Base-by-base conservation (phyloP, 2,329 filamentous ascomycete species). In the Claviceps sorghi region DNA sequence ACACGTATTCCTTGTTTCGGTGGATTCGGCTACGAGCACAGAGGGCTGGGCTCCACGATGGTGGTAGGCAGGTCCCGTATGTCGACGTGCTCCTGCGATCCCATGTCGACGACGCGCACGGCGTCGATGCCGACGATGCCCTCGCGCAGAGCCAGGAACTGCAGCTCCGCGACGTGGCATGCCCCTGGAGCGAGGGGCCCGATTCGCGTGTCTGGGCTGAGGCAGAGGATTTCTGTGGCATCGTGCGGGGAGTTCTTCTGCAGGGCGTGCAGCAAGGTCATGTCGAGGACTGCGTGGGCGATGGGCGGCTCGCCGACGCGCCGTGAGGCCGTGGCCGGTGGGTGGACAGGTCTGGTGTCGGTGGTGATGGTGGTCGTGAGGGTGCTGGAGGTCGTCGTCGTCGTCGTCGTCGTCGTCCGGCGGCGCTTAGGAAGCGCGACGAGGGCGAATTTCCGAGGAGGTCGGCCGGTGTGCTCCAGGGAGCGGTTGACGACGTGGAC, bases 401-500 rank as follows among this genome's bases (percentile, higher is more conserved):
- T 26, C 26, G 26, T 26, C 26, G 5, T 26, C 26, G 26, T 26
- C 5, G 26, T 26, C 26, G 26, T 26, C 26, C 79, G 75, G 29
- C 80, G 76, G 8, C 84, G 77, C 60, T 78, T 82, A 3, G 84
- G 82, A 3, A 88, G 72, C 4, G 80, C 79, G 29, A 86, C 67
- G 21, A 91, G 72, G 29, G 84, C 84, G 40, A 93, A 74, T 61
- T 87, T 86, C 49, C 86, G 79, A 2, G 77, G 68, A 2, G 69
- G 62, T 0, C 65, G 59, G 36, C 72, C 68, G n/a, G 55, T 58
- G 52, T 61, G 67, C 30, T 69, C 75, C 42, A 71, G 69, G 47
- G 78, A 80, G 48, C 83, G 79, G 65, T 91, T 93, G 57, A 88
- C 83, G 40, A 90, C 81, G 61, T 88, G 85, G 17, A 90, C 75